phyloP scores from a whole-genome alignment of 1,139 yeast species.

The Hanseniaspora uvarum region DNA sequence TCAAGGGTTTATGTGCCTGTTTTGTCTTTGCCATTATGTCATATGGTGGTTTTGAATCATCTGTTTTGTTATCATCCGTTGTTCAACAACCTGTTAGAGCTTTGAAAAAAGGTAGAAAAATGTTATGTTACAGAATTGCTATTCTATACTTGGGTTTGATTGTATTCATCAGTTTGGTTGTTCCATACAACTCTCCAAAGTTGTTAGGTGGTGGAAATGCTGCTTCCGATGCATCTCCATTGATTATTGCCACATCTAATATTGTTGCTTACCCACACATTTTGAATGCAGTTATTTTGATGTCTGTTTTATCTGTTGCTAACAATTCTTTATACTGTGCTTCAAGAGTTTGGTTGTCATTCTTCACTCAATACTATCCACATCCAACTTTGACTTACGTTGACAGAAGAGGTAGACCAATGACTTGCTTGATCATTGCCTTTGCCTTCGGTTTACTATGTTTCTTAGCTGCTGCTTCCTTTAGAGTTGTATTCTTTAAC shows the following conservation, averaged over 20 bases:
- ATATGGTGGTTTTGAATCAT: conserved; percentile 72
- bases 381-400: conserved; percentile 39
- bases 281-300: conserved; percentile 60
- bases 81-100: conserved; percentile 67
- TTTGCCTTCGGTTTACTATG: conserved; percentile 73
- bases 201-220: conserved; percentile 38
- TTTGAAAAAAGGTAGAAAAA: conserved; percentile 36
- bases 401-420: conserved; percentile 55
- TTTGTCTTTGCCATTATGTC: conserved; percentile 82
- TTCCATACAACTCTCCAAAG: conserved; percentile 44
- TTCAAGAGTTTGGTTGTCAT: conserved; percentile 70
- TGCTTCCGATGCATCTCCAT: conserved; percentile 51
- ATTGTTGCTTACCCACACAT: conserved; percentile 55
- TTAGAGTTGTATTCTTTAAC: conserved; percentile 57
- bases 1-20: conserved; percentile 73
- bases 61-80: conserved; percentile 81
- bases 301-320: conserved; percentile 62
- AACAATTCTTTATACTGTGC: conserved; percentile 71
- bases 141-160: conserved; percentile 49
- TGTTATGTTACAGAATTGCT: conserved; percentile 50
- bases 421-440: conserved; percentile 49
- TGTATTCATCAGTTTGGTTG: conserved; percentile 51
- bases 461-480: conserved; percentile 51
- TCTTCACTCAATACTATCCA: conserved; percentile 55
- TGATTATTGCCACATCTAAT: conserved; percentile 53